A percentile compares a stretch with the other conserved stretches of the same genome.
These are phyloP conservation scores for Mycoemilia scoparia DNA, from an alignment of 192 early-diverging fungal genomes.

Conservation along the genomic window DNA sequence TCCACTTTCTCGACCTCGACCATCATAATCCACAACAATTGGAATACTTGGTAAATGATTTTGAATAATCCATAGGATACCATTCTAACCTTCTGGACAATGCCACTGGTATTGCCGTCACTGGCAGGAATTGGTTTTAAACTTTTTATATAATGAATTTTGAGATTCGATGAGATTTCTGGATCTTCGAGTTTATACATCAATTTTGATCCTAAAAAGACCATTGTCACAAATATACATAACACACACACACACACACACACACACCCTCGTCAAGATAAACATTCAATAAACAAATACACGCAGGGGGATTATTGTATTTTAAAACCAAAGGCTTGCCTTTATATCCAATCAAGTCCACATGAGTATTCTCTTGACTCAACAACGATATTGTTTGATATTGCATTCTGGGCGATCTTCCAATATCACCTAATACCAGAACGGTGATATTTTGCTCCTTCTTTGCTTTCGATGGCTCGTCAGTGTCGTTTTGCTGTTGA, in stretches of 20 bases:
- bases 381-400: slow-evolving; percentile 72
- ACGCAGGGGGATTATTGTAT: not conserved
- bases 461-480: not conserved
- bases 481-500: slow-evolving; percentile 1
- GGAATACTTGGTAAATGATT: slow-evolving; percentile 34
- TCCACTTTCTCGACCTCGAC: slow-evolving; percentile 36
- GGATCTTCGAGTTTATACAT: slow-evolving; percentile 8
- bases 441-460: slow-evolving; percentile 9
- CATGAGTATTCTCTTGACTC: slow-evolving; percentile 38
- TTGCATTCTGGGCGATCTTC: slow-evolving; percentile 78
- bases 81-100: no score
- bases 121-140: slow-evolving; percentile 25
- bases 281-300: no score
- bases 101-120: slow-evolving; percentile 31
- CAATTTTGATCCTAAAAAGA: not conserved
- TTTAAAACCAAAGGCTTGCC: slow-evolving; percentile 34
- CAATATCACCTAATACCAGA: slow-evolving; percentile 69
- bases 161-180: slow-evolving; percentile 4
- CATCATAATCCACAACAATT: slow-evolving; percentile 43
- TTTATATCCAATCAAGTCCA: slow-evolving; percentile 69
- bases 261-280: no score
- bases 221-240: not conserved
- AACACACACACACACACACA: no score
- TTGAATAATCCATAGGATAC: slow-evolving; percentile 51
- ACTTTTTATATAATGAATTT: slow-evolving; percentile 10